Percentiles rank a stretch among this genome's conserved stretches.
phyloP scores from a whole-genome alignment of 2,329 filamentous ascomycete species.

The Ceratocystis destructans region DNA sequence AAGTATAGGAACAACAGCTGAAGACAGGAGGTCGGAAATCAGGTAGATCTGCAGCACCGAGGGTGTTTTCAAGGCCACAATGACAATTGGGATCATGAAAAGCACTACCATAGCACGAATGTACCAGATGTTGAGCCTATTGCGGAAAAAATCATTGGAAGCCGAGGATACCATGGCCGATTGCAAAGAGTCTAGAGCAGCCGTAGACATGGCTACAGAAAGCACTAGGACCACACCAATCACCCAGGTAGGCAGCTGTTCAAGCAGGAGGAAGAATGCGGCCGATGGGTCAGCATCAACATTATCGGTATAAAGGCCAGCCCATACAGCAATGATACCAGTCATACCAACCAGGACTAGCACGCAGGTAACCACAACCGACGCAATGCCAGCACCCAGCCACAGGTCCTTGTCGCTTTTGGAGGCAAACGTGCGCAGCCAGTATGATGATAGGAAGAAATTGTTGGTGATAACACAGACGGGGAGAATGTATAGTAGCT shows the following conservation, averaged over 20 bases:
- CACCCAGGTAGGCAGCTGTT: constrained; percentile 64
- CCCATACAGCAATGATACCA: constrained; percentile 66
- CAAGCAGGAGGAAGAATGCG: constrained; percentile 62
- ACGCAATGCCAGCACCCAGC: constrained; percentile 58
- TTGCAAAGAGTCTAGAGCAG: constrained; percentile 69
- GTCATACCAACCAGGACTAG: constrained; percentile 58
- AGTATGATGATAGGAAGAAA: constrained; percentile 75
- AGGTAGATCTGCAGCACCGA: constrained; percentile 70
- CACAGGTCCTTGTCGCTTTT: constrained; percentile 65
- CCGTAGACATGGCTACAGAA: constrained; percentile 61
- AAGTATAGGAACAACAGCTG: constrained; percentile 60
- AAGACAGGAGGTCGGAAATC: constrained; percentile 66
- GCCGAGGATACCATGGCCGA: constrained; percentile 74
- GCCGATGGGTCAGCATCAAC: constrained; percentile 45
- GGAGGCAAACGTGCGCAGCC: constrained; percentile 71
- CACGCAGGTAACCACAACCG: constrained; percentile 50
- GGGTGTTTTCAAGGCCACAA: constrained; percentile 59
- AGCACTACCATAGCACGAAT: constrained; percentile 57
- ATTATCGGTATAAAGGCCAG: constrained; percentile 53
- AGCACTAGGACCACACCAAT: constrained; percentile 70
- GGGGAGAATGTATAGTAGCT: constrained; percentile 71
- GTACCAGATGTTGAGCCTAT: constrained; percentile 61
- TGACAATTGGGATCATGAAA: constrained; percentile 59
- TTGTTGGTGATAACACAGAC: constrained; percentile 71
- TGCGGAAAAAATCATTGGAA: constrained; percentile 74